Conservation (phyloP, 768 basidiomycete genomes). For the Pulveroboletus ravenelii region DNA sequence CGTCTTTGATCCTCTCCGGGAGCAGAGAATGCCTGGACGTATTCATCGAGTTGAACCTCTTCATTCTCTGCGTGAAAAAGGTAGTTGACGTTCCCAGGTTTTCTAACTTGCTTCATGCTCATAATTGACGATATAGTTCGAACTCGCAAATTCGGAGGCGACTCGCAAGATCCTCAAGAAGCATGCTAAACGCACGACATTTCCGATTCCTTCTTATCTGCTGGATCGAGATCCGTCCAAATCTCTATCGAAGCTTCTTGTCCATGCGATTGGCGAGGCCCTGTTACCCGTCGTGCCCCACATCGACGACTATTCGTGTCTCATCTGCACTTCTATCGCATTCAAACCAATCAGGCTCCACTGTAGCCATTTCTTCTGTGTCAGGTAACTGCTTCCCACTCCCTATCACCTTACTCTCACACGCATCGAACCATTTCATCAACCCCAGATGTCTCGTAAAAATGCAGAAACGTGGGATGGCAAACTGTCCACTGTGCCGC, state of each 20-base stretch:
- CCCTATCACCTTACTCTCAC: not conserved
- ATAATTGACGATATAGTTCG: conserved; percentile 46
- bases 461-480: conserved; percentile 79
- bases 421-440: conserved; percentile 11
- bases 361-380: conserved; percentile 79
- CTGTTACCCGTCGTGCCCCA: conserved; percentile 77
- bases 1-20: conserved; percentile 52
- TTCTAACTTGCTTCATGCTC: not conserved
- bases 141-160: conserved; percentile 81
- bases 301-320: conserved; percentile 80
- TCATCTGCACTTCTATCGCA: conserved; percentile 85
- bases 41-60: conserved; percentile 73
- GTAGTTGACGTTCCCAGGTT: conserved; percentile 28
- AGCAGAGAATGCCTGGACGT: conserved; percentile 57
- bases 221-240: conserved; percentile 24
- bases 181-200: conserved; percentile 82
- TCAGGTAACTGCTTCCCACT: conserved; percentile 37
- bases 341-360: conserved; percentile 85
- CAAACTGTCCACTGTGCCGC: conserved; percentile 81
- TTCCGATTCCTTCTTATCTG: conserved; percentile 51
- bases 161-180: conserved; percentile 93
- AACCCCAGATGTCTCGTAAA: conserved; percentile 65
- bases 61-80: conserved; percentile 80
- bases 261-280: conserved; percentile 78
- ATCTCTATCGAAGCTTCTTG: conserved; percentile 58